Evolutionary conservation across 2,329 filamentous ascomycete species (phyloP), one percentile per base, ranked within the genome.

Genomic region (Nothopassalora personata): DNA sequence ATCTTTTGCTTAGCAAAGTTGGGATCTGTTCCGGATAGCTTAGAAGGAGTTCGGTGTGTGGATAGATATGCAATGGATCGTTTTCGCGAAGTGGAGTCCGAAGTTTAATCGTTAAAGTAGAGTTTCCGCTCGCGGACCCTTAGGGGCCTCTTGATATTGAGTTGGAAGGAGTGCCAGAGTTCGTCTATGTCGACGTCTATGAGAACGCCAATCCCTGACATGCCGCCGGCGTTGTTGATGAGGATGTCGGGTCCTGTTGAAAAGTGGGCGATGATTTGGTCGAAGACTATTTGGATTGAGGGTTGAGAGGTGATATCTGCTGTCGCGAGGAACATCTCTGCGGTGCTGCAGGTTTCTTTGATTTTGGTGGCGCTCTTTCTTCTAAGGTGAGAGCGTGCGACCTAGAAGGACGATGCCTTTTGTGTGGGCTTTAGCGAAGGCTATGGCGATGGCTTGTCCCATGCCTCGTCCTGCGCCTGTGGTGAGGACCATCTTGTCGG

Each of bases 401-500:
- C 63, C 63, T 11, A 65, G 57, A n/a, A 66, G 51, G 9, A 54
- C 58, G 46, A 66, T 60, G 28, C 56, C 52, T 50, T 60, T 60
- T 10, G 64, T 62, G 11, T 61, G 53, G 5, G 58, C 62, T 49
- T 60, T 52, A 31, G 58, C 64, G 56, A 66, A 66, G 1, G 60
- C 64, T 31, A 59, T 36, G 11, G 64, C 62, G 45, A 66, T 66
- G 13, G 53, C 60, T 51, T 58, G 49, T 7, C 62, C 64, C 13
- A 64, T 63, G 31, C 62, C 62, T 15, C 59, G 36, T 23, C 64
- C 63, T 5, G 52, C 64, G 18, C 64, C 61, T 23, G 64, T 66
- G 49, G 65, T 59, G 4, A 79, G 4, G 10, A 79, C 63, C 7
- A 66, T 73, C 60, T 77, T 79, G 53, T 72, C 73, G 53, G 67